Base-by-base conservation (phyloP, 192 early-diverging fungal genomes). In the Coemansia sp. region DNA sequence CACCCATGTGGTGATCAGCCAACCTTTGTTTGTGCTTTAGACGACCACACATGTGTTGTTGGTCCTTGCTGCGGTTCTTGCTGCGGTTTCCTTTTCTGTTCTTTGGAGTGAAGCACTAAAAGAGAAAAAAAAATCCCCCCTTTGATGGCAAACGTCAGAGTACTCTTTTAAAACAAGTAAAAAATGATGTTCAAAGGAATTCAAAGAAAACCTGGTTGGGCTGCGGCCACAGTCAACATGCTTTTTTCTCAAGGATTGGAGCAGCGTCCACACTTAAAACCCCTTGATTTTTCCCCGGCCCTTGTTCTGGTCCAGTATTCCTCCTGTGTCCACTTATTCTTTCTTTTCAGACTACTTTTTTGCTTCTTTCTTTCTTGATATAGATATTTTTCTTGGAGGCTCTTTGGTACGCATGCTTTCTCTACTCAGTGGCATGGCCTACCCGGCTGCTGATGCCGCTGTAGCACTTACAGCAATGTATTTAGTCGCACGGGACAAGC, bases 1-100 rank as follows among this genome's bases (percentile, higher is more conserved):
- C n/a, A n/a, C 68, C 90, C 91, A 94, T 16, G 84, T 87, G 62
- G 92, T 64, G 60, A 94, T 87, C 63, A n/a, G n/a, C n/a, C n/a
- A n/a, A n/a, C n/a, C n/a, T n/a, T n/a, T n/a, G n/a, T n/a, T n/a
- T n/a, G n/a, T n/a, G n/a, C n/a, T n/a, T n/a, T n/a, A n/a, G n/a
- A n/a, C n/a, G n/a, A n/a, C n/a, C n/a, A n/a, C n/a, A n/a, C n/a
- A n/a, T n/a, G n/a, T n/a, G n/a, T n/a, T n/a, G n/a, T n/a, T n/a
- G n/a, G n/a, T n/a, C n/a, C n/a, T 36, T 36, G 34, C 34, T 36
- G 34, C 34, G 34, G 34, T 36, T 36, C 34, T 36, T 36, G 34
- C 34, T 36, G 34, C 3, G 34, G 34, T 36, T 7, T 36, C 3
- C 34, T 36, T 3, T 36, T 36, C 86, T 15, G 80, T 3, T 43